Evolutionary conservation across 2,329 filamentous ascomycete genomes (phyloP).

Genomic region (Xylariaceae sp.): DNA sequence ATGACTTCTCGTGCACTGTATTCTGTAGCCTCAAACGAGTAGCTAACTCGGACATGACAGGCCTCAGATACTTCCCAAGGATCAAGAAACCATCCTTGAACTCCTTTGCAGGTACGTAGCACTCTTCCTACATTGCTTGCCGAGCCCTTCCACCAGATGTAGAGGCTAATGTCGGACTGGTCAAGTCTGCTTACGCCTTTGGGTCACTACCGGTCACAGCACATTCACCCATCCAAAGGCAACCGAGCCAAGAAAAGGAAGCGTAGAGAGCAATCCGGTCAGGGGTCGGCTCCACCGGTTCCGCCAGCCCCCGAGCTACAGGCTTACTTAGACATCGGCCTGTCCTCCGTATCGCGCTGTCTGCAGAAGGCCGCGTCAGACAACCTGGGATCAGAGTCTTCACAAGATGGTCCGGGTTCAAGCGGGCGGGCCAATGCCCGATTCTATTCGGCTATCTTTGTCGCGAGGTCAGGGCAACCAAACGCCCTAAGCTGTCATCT

Average conservation of each 20-base stretch:
- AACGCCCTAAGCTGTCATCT: constrained; percentile 56
- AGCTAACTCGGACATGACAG: constrained; percentile 36
- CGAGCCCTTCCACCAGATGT: neutral
- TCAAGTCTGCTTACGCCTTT: constrained; percentile 58
- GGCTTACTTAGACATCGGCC: constrained; percentile 57
- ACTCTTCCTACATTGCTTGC: neutral
- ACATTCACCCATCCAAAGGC: constrained; percentile 55
- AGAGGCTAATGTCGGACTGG: constrained; percentile 12
- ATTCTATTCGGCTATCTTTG: constrained; percentile 51
- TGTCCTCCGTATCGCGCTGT: constrained; percentile 57
- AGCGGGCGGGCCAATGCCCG: constrained; percentile 1
- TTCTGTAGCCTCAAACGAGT: neutral
- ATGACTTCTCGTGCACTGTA: constrained; percentile 19
- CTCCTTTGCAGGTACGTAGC: constrained; percentile 58
- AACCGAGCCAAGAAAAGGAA: constrained; percentile 53
- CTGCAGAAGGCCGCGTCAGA: constrained; percentile 44
- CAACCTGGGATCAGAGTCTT: neutral
- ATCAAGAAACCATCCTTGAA: constrained; percentile 61
- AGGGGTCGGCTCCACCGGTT: constrained; percentile 13
- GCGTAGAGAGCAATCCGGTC: constrained; percentile 32
- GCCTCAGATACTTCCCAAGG: constrained; percentile 52
- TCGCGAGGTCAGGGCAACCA: constrained; percentile 52
- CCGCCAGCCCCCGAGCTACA: constrained; percentile 48
- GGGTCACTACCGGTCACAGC: constrained; percentile 53
- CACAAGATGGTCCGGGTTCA: neutral